Percentiles rank a stretch among this genome's conserved stretches.
phyloP scores from a whole-genome alignment of 257 asterid species.

The Nemophila menziesii region DNA sequence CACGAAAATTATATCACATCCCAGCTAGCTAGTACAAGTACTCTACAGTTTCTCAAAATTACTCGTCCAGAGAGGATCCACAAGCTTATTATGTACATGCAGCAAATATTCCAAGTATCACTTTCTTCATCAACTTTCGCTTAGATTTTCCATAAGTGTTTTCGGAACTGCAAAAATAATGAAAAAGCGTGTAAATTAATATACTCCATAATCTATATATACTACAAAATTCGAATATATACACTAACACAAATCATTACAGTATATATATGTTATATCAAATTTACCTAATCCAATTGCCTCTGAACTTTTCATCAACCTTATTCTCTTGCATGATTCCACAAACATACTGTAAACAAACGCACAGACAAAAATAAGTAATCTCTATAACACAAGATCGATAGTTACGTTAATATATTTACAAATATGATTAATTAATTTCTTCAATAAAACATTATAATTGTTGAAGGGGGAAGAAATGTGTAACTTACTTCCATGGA shows the following conservation, averaged over 20 bases:
- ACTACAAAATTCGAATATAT: too few relatives aligned
- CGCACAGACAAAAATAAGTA: neutral
- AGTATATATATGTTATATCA: neutral
- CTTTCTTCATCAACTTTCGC: neutral
- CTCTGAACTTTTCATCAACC: slow-evolving; percentile 6
- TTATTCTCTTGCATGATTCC: slow-evolving; percentile 8
- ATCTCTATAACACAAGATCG: neutral
- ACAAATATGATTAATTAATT: too few relatives aligned
- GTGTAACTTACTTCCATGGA: slow-evolving; percentile 55
- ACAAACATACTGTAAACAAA: slow-evolving; percentile 3
- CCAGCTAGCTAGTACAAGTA: too few relatives aligned
- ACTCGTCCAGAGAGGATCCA: neutral
- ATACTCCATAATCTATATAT: neutral
- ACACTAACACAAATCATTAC: too few relatives aligned
- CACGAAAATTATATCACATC: too few relatives aligned
- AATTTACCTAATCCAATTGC: slow-evolving; percentile 4
- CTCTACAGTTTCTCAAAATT: neutral
- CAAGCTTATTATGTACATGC: slow-evolving; percentile 12
- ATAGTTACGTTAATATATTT: too few relatives aligned
- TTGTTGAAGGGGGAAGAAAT: neutral
- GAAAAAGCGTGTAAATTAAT: neutral
- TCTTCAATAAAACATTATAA: slow-evolving; percentile 2
- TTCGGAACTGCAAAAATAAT: neutral
- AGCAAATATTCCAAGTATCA: neutral
- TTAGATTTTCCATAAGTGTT: neutral